Percentiles rank a stretch among this genome's conserved stretches.
Conservation (phyloP, 2,329 filamentous ascomycete species). For the Aspergillus costaricaensis region DNA sequence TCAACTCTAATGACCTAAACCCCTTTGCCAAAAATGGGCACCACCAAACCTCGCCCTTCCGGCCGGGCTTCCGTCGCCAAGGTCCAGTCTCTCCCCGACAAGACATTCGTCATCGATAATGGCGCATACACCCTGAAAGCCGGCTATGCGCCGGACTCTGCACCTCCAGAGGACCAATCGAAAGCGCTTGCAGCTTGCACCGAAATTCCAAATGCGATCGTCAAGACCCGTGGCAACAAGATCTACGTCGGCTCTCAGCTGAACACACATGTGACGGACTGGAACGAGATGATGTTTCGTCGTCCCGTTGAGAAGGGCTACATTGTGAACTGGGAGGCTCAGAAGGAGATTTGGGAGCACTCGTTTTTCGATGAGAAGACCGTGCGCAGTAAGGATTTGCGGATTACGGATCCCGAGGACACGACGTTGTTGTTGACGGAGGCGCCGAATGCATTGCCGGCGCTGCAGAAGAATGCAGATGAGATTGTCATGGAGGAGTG, state of each 20-base stretch:
- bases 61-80: constrained; percentile 56
- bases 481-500: constrained; percentile 98
- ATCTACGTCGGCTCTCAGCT: constrained; percentile 80
- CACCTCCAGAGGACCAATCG: constrained; percentile 38
- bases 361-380: constrained; percentile 74
- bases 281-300: constrained; percentile 83
- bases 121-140: constrained; percentile 91
- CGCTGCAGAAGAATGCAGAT: constrained; percentile 85
- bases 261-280: constrained; percentile 73
- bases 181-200: constrained; percentile 55
- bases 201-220: constrained; percentile 84
- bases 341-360: constrained; percentile 94
- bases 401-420: constrained; percentile 65
- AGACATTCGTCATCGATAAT: constrained; percentile 88
- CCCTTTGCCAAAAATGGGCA: constrained; percentile 30
- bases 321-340: constrained; percentile 92
- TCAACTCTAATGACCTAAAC: background rate
- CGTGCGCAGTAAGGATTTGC: constrained; percentile 51
- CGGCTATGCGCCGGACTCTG: constrained; percentile 63
- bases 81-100: constrained; percentile 55
- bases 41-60: constrained; percentile 38
- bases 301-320: constrained; percentile 93
- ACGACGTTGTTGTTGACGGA: constrained; percentile 86
- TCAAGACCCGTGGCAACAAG: constrained; percentile 75
- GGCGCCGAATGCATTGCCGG: constrained; percentile 77